A percentile compares a stretch with the other conserved stretches of the same genome.
Conservation (phyloP, 2,329 filamentous ascomycete genomes). For the Calonectria hongkongensis region DNA sequence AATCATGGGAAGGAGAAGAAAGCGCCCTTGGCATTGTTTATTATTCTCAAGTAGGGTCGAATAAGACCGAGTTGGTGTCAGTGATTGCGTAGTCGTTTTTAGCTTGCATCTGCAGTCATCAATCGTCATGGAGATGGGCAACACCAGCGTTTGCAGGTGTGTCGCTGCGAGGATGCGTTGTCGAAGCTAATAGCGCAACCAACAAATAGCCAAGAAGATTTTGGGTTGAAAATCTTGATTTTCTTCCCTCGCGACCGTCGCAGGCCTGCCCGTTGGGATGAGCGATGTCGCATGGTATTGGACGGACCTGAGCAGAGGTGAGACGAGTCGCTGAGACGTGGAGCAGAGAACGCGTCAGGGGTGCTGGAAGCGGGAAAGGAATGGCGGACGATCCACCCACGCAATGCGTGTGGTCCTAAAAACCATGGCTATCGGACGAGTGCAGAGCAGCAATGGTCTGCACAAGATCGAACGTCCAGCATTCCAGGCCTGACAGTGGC, state of each 20-base stretch:
- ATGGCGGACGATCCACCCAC: slow-evolving; percentile 47
- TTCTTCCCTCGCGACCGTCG: slow-evolving; percentile 10
- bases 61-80: not conserved
- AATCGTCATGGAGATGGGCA: slow-evolving; percentile 23
- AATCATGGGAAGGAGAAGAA: slow-evolving; percentile 10
- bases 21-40: slow-evolving; percentile 4
- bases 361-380: slow-evolving; percentile 43
- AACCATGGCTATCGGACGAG: slow-evolving; percentile 13
- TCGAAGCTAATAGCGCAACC: slow-evolving; percentile 28
- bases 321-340: slow-evolving; percentile 36
- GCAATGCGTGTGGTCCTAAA: slow-evolving; percentile 32
- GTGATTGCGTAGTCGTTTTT: slow-evolving; percentile 22
- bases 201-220: slow-evolving; percentile 14
- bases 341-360: slow-evolving; percentile 51
- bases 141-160: slow-evolving; percentile 5
- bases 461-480: not conserved
- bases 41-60: not conserved
- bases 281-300: slow-evolving; percentile 30
- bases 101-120: slow-evolving; percentile 26
- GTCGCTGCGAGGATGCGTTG: slow-evolving; percentile 22
- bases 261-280: slow-evolving; percentile 20
- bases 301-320: slow-evolving; percentile 30
- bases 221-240: slow-evolving; percentile 33
- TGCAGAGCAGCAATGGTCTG: slow-evolving; percentile 11
- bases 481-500: not conserved